A percentile compares a stretch with the other conserved stretches of the same genome.
phyloP scores from a whole-genome alignment of 768 basidiomycete species.

The Coprinopsis marcescibilis region DNA sequence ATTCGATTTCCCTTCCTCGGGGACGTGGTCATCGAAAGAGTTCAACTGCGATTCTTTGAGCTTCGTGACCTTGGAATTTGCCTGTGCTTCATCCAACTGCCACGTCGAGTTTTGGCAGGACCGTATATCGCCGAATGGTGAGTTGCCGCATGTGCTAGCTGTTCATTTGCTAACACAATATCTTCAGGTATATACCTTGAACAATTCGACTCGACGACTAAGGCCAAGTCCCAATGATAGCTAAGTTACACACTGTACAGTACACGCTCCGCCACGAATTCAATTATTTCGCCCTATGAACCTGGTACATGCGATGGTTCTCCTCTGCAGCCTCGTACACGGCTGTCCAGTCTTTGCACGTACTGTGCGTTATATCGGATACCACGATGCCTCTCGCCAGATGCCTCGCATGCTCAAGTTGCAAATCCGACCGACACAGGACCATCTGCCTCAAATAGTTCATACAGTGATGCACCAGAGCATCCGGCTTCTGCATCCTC shows the following conservation, averaged over 20 bases:
- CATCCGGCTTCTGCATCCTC: slow-evolving; percentile 1
- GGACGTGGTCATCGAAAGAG: slow-evolving; percentile 2
- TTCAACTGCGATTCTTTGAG: slow-evolving; percentile 10
- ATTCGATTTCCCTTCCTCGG: slow-evolving; percentile 7
- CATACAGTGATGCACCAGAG: slow-evolving; percentile 12
- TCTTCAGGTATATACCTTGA: slow-evolving; percentile 3
- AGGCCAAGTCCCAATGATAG: neutral
- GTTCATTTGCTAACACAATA: too few relatives aligned
- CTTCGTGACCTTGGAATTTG: slow-evolving; percentile 10
- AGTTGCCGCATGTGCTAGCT: too few relatives aligned
- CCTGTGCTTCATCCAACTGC: slow-evolving; percentile 7
- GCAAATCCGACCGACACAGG: slow-evolving; percentile 11
- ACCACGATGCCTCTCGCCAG: slow-evolving; percentile 3
- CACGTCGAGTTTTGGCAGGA: slow-evolving; percentile 14
- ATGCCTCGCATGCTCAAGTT: slow-evolving; percentile 6
- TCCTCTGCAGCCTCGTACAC: slow-evolving; percentile 15
- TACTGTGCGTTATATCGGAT: slow-evolving; percentile 12
- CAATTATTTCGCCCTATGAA: neutral
- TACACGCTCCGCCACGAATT: neutral
- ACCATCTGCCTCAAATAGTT: slow-evolving; percentile 16
- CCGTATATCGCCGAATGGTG: slow-evolving; percentile 9
- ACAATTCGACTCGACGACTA: neutral
- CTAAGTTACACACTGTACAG: neutral
- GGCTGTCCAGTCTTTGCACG: slow-evolving; percentile 18
- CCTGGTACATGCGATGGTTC: slow-evolving; percentile 6